Conservation (phyloP, 768 basidiomycete genomes). For the Auricularia heimuer region DNA sequence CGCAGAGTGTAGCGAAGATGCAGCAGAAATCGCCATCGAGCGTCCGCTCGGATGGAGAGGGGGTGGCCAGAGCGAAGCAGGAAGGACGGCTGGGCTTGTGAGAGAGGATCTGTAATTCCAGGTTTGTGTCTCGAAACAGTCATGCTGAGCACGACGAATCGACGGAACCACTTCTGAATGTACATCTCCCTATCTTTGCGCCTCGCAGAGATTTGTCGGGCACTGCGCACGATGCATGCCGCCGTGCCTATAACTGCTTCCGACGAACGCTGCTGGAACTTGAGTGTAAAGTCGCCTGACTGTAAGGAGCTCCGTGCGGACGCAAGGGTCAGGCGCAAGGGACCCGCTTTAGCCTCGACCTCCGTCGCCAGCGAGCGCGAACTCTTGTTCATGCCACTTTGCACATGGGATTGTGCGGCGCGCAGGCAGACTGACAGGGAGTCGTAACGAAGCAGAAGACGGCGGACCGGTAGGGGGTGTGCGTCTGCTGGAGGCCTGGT, state of each 20-base stretch:
- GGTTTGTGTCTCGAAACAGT: neutral
- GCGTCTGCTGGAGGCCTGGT: neutral
- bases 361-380: neutral
- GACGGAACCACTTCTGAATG: neutral
- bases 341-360: neutral
- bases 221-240: neutral
- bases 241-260: neutral
- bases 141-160: neutral
- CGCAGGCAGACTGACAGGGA: neutral
- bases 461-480: neutral
- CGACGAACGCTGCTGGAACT: neutral
- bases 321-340: neutral
- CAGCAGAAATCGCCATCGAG: conserved; percentile 66
- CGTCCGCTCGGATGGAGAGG: conserved; percentile 54
- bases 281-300: neutral
- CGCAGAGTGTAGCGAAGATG: conserved; percentile 63
- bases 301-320: neutral
- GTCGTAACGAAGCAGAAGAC: neutral
- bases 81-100: conserved; percentile 75
- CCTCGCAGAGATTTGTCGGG: neutral
- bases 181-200: neutral
- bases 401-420: neutral
- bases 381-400: neutral
- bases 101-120: conserved; percentile 57
- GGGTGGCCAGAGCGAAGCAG: conserved; percentile 69